Evolutionary conservation across 768 basidiomycete species (phyloP).

Genomic region (Rubroboletus satanas): DNA sequence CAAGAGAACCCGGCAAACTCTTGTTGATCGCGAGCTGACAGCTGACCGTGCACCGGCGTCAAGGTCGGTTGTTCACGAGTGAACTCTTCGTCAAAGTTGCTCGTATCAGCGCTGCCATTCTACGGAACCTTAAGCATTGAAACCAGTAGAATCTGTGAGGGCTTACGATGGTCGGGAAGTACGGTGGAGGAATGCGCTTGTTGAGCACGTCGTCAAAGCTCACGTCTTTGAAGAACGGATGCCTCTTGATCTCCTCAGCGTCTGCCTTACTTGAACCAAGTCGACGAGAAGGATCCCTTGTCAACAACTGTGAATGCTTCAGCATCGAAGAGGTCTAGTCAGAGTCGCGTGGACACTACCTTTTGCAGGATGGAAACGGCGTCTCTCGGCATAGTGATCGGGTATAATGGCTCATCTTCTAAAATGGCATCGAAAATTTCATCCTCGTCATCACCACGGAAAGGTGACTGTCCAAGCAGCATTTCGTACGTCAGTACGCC

Average conservation of each 20-base stretch:
- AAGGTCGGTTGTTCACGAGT: slow-evolving; percentile 95
- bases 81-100: slow-evolving; percentile 96
- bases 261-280: slow-evolving; percentile 90
- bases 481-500: slow-evolving; percentile 99
- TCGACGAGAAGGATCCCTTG: slow-evolving; percentile 85
- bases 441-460: slow-evolving; percentile 98
- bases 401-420: slow-evolving; percentile 97
- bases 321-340: neutral
- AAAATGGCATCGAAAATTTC: slow-evolving; percentile 99
- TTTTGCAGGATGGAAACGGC: slow-evolving; percentile 94
- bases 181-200: slow-evolving; percentile 96
- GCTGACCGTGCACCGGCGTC: slow-evolving; percentile 93
- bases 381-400: slow-evolving; percentile 98
- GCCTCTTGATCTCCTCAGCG: slow-evolving; percentile 95
- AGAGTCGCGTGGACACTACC: slow-evolving; percentile 39
- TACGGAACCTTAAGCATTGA: slow-evolving; percentile 28
- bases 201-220: slow-evolving; percentile 95
- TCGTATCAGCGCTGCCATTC: slow-evolving; percentile 84
- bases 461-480: slow-evolving; percentile 97
- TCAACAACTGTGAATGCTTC: slow-evolving; percentile 61
- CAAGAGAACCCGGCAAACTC: slow-evolving; percentile 98
- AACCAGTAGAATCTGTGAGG: neutral
- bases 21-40: slow-evolving; percentile 85
- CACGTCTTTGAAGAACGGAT: slow-evolving; percentile 98
- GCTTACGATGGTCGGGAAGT: slow-evolving; percentile 93